Evolutionary conservation across 192 early-diverging fungal genomes (phyloP).

Genomic region (Coemansia sp.): DNA sequence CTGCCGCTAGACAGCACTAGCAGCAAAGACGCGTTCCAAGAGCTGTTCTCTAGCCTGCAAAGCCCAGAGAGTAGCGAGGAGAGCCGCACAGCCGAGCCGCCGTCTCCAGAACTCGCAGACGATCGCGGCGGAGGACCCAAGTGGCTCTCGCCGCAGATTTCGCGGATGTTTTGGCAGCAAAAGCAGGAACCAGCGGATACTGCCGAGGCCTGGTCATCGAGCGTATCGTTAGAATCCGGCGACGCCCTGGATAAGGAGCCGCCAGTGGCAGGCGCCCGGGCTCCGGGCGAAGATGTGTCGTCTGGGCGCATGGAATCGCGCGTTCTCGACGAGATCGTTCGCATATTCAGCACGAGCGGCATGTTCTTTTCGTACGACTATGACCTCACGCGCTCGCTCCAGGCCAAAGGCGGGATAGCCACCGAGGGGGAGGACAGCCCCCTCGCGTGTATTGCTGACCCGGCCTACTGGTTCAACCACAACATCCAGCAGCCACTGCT

Average conservation of each 20-base stretch:
- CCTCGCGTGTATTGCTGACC: conserved; percentile 11
- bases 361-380: conserved; percentile 40
- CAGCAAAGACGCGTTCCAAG: conserved; percentile 3
- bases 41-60: background rate
- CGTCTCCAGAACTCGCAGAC: background rate
- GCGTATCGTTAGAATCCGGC: background rate
- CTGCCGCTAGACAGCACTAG: conserved; percentile 23
- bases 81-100: background rate
- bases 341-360: conserved; percentile 30
- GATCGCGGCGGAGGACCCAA: background rate
- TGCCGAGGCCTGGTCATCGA: background rate
- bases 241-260: too few relatives aligned
- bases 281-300: background rate
- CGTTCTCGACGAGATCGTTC: conserved; percentile 31
- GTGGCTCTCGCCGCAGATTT: conserved; percentile 39
- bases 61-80: background rate
- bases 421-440: background rate
- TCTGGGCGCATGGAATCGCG: conserved; percentile 40
- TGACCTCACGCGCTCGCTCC: conserved; percentile 38
- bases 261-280: too few relatives aligned
- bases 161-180: conserved; percentile 23
- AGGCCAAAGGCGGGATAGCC: conserved; percentile 8
- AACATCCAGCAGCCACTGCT: conserved; percentile 23
- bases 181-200: conserved; percentile 1
- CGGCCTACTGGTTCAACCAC: conserved; percentile 41